Evolutionary conservation across 2,329 filamentous ascomycete genomes (phyloP), one percentile per base, ranked within the genome.

Genomic region (Tolypocladium cylindrosporum): DNA sequence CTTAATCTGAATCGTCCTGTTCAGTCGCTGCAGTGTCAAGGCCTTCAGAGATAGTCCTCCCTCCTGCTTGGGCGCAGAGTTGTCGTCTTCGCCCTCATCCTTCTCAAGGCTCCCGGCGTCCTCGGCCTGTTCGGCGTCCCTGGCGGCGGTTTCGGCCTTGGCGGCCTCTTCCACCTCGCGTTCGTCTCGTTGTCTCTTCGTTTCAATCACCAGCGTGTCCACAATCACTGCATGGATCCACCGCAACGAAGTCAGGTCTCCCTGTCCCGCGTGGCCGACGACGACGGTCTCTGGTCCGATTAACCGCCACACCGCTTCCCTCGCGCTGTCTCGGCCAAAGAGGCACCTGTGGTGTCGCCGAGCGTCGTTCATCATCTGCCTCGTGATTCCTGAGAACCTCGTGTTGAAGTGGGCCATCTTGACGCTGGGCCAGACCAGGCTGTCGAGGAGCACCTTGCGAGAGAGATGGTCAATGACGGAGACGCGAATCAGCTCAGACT

Each of bases 381-480:
- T 65, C 0, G 72, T 74, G 2, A 84, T 74, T 1, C 81, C 81
- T 0, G 80, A 81, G 60, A 67, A 81, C 3, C 66, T 69, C 0
- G 78, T 82, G 63, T 81, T 79, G 63, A 75, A 75, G 62, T 83
- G 75, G 6, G 64, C 56, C 72, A 84, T 78, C 10, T 63, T 63
- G 0, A 75, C 71, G 13, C 71, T 65, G 0, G 81, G 81, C 53
- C 68, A 75, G 3, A 84, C 79, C 1, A 84, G 71, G 7, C 68
- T 72, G 64, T 84, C 77, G 37, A 84, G 65, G 1, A 84, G 73
- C 13, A 77, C 63, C 16, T 74, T 64, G 3, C 74, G 71, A 0
- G 76, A 74, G 63, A 82, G 80, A 63, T 78, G 80, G 64, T 83
- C 80, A 34, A 84, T 64, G 2, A 76, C 64, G 0, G 76, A 77